Evolutionary conservation across 1,139 yeast species (phyloP).

Genomic region (Kodamaea ohmeri): DNA sequence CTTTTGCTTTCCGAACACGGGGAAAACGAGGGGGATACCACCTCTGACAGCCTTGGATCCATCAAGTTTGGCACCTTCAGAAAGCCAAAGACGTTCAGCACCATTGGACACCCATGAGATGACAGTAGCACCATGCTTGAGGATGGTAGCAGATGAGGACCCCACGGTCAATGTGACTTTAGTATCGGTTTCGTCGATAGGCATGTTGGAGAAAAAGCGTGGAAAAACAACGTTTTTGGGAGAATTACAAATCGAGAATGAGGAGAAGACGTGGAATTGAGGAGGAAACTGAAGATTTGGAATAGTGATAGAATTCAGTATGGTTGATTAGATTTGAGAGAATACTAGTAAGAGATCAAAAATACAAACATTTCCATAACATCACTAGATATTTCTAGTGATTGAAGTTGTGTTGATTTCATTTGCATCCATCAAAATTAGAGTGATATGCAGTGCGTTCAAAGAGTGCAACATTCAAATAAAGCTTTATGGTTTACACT

Average conservation of each 20-base stretch:
- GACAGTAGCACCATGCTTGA: conserved; percentile 87
- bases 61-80: conserved; percentile 76
- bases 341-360: too few relatives aligned
- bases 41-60: conserved; percentile 95
- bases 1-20: conserved; percentile 78
- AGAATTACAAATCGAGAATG: neutral
- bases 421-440: too few relatives aligned
- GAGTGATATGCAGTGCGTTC: too few relatives aligned
- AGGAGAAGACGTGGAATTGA: neutral
- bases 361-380: too few relatives aligned
- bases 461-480: too few relatives aligned
- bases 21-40: conserved; percentile 95
- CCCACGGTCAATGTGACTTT: conserved; percentile 63
- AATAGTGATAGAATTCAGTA: too few relatives aligned
- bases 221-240: neutral
- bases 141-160: conserved; percentile 57
- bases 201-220: neutral
- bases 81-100: conserved; percentile 64
- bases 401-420: too few relatives aligned
- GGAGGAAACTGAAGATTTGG: too few relatives aligned
- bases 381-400: too few relatives aligned
- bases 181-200: conserved; percentile 60
- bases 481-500: too few relatives aligned
- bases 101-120: conserved; percentile 72
- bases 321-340: too few relatives aligned